Base-by-base conservation (phyloP, 257 asterid species). In the Ajuga chamaepitys region DNA sequence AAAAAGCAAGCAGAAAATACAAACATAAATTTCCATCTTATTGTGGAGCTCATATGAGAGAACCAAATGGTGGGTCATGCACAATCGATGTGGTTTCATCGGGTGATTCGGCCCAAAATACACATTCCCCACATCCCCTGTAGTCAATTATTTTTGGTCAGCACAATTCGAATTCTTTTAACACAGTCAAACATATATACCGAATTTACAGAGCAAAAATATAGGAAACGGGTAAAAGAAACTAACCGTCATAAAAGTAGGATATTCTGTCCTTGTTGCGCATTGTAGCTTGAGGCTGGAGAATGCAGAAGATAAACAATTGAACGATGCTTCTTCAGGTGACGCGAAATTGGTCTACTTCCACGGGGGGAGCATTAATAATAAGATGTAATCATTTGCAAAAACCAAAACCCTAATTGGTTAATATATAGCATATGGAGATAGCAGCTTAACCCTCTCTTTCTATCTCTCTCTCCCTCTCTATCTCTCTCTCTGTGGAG, bases 111-210 rank as follows among this genome's bases (percentile, higher is more conserved):
- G 93, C 67, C 99, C 99, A 57, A 94, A 94, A 69, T 90, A 94
- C 11, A 94, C 97, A 53, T 80, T 94, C 21, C 99, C 99, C 21
- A 88, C 99, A 70, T 94, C 99, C 76, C 99, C 99, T 94, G 96
- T 71, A 75, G 62, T 57, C 42, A 53, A 45, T 10, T 41, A 32
- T 56, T 66, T 61, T 65, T 42, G 42, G 71, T 78, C 40, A 78
- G 77, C 42, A 38, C 50, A 67, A 45, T 65, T 61, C 63, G 64
- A 14, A 5, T 46, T 24, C n/a, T 26, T 42, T 35, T 6, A 22
- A 61, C 20, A 56, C 48, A 54, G 58, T 26, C 38, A 48, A 3
- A 44, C 54, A 63, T 13, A 63, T 20, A 56, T 4, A 40, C 24
- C 35, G 3, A 6, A 41, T 9, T 57, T 13, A 21, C 1, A 32